Evolutionary conservation across 1,284 basidiomycete genomes (phyloP).

Genomic region (Cystobasidium slooffiae): DNA sequence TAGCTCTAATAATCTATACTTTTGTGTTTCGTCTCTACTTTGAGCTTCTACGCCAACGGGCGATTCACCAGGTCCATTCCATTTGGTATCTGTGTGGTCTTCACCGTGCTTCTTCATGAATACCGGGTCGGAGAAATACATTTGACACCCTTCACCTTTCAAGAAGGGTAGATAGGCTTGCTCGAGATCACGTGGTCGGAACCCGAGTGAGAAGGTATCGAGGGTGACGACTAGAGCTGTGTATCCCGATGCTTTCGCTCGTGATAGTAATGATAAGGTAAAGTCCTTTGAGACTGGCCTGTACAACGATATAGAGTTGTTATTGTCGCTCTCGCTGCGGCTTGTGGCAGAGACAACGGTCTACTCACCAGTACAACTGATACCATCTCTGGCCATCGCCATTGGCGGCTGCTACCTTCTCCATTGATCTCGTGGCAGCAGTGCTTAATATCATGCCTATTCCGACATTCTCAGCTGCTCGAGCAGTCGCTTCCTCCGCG

Average conservation of each 20-base stretch:
- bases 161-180: constrained; percentile 50
- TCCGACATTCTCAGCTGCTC: constrained; percentile 37
- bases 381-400: constrained; percentile 72
- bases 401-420: constrained; percentile 71
- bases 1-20: constrained; percentile 30
- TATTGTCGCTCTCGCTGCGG: not conserved
- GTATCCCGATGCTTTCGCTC: constrained; percentile 63
- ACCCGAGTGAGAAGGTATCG: constrained; percentile 68
- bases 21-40: constrained; percentile 26
- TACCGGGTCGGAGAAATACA: constrained; percentile 68
- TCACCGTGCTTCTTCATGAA: constrained; percentile 62
- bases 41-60: constrained; percentile 37
- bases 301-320: not conserved
- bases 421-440: constrained; percentile 60
- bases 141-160: constrained; percentile 60
- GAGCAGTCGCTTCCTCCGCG: constrained; percentile 37
- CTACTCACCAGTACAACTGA: constrained; percentile 70
- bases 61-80: constrained; percentile 48
- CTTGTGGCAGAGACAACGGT: constrained; percentile 43
- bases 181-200: constrained; percentile 55
- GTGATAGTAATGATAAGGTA: constrained; percentile 61
- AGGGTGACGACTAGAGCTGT: constrained; percentile 62
- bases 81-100: constrained; percentile 59
- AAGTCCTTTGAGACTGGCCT: constrained; percentile 61
- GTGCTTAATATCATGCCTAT: constrained; percentile 39